Percentiles rank a stretch among this genome's conserved stretches.
Conservation (phyloP, 192 early-diverging fungal species). For the Backusella tarrabulga region DNA sequence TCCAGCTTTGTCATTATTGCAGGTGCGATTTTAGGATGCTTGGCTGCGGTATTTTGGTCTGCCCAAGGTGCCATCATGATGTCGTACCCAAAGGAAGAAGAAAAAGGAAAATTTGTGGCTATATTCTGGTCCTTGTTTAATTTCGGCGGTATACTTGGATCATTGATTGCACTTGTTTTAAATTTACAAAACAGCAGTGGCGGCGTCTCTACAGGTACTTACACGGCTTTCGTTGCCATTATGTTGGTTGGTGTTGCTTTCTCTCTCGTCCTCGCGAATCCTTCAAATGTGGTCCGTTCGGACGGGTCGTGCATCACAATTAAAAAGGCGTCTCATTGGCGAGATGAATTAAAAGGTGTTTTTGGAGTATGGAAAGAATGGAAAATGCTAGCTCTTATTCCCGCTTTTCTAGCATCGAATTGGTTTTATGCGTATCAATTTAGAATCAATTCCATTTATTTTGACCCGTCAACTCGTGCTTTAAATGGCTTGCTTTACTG, state of each 20-base stretch:
- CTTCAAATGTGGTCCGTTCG: slow-evolving; percentile 54
- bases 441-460: slow-evolving; percentile 62
- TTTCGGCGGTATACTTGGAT: slow-evolving; percentile 77
- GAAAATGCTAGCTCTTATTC: slow-evolving; percentile 62
- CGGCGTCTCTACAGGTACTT: slow-evolving; percentile 66
- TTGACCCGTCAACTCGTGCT: slow-evolving; percentile 65
- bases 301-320: slow-evolving; percentile 68
- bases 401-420: slow-evolving; percentile 70
- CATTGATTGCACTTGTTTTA: slow-evolving; percentile 70
- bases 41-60: slow-evolving; percentile 71
- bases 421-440: slow-evolving; percentile 80
- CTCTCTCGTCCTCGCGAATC: slow-evolving; percentile 52
- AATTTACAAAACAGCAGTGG: slow-evolving; percentile 58
- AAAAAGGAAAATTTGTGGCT: slow-evolving; percentile 78
- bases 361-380: slow-evolving; percentile 55
- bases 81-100: slow-evolving; percentile 76
- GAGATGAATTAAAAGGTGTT: slow-evolving; percentile 47
- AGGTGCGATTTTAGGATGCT: slow-evolving; percentile 77
- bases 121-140: slow-evolving; percentile 89
- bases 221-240: slow-evolving; percentile 64
- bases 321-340: slow-evolving; percentile 59
- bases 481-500: slow-evolving; percentile 77
- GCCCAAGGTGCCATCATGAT: slow-evolving; percentile 85
- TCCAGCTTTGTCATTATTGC: slow-evolving; percentile 63
- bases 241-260: slow-evolving; percentile 57